phyloP scores from a whole-genome alignment of 495 filamentous ascomycete genomes.

The Jackrogersella minutella region DNA sequence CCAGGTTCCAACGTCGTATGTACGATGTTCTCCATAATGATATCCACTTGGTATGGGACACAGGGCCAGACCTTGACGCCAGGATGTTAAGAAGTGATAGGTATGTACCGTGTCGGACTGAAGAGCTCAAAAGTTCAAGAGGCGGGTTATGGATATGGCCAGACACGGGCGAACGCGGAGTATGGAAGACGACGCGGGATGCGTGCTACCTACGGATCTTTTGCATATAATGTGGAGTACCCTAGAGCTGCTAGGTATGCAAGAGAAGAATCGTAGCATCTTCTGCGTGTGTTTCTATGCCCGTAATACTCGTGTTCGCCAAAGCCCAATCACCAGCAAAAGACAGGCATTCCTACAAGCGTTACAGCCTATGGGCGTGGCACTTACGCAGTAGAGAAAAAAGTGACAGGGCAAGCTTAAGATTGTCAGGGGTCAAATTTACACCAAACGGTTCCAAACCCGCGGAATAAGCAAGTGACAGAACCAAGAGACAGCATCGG shows the following conservation, averaged over 20 bases:
- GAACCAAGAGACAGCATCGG: conserved; percentile 29
- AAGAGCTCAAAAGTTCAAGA: conserved; percentile 6
- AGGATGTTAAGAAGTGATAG: conserved; percentile 28
- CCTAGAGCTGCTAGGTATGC: neutral
- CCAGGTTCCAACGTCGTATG: conserved; percentile 39
- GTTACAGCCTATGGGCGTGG: conserved; percentile 19
- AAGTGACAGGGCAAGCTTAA: conserved; percentile 16
- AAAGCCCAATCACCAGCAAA: conserved; percentile 17
- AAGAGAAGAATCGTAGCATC: conserved; percentile 23
- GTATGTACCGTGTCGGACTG: neutral
- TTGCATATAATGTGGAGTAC: conserved; percentile 32
- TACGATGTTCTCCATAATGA: conserved; percentile 32
- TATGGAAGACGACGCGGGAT: conserved; percentile 29
- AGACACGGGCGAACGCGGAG: conserved; percentile 21
- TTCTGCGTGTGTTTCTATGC: conserved; percentile 28
- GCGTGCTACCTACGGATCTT: conserved; percentile 1
- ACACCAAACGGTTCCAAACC: conserved; percentile 42
- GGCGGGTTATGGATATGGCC: neutral
- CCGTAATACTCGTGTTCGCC: conserved; percentile 27
- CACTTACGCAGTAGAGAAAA: neutral
- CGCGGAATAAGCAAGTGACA: conserved; percentile 41
- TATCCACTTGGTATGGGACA: conserved; percentile 33
- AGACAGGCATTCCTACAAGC: conserved; percentile 15
- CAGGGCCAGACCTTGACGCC: conserved; percentile 39
- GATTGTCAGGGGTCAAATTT: conserved; percentile 40